A percentile compares a stretch with the other conserved stretches of the same genome.
Evolutionary conservation across 208 protist species (phyloP).

Genomic region (Crithidia sp.): DNA sequence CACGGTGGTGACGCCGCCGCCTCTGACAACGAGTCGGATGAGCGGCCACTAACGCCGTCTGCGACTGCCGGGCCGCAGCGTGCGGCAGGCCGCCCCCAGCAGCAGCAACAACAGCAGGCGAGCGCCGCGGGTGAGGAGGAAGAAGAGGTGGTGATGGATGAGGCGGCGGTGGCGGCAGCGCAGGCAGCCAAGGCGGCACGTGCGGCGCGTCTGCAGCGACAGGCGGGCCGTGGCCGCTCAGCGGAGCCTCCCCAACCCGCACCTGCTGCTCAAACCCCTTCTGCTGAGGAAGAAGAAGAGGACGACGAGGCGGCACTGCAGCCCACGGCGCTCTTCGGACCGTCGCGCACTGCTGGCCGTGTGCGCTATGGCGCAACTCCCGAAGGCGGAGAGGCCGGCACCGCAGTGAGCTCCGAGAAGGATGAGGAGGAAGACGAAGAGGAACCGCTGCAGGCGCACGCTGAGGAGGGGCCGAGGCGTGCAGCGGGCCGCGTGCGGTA

Average conservation of each 20-base stretch:
- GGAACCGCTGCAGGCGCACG: background rate
- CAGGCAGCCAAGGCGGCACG: constrained; percentile 15
- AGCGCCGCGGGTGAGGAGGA: constrained; percentile 3
- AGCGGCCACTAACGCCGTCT: constrained; percentile 3
- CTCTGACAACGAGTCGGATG: background rate
- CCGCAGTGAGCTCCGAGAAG: background rate
- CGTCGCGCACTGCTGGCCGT: constrained; percentile 9
- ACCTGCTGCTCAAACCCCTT: background rate
- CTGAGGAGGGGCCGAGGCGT: background rate
- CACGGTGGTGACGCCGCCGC: background rate
- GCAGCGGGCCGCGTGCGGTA: background rate
- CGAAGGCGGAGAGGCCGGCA: background rate
- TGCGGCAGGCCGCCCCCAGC: background rate
- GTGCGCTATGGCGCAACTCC: background rate
- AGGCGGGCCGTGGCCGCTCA: background rate
- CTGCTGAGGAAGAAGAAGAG: background rate
- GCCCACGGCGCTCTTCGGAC: constrained; percentile 8
- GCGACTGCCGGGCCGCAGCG: background rate
- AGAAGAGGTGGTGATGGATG: constrained; percentile 18
- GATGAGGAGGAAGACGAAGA: constrained; percentile 5
- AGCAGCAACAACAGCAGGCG: background rate
- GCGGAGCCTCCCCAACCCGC: background rate
- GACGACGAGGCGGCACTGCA: constrained; percentile 28
- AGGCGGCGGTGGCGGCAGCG: constrained; percentile 1
- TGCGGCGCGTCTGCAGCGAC: background rate